Evolutionary conservation across 2,329 filamentous ascomycete genomes (phyloP).

Genomic region (Dothideomycetes sp.): DNA sequence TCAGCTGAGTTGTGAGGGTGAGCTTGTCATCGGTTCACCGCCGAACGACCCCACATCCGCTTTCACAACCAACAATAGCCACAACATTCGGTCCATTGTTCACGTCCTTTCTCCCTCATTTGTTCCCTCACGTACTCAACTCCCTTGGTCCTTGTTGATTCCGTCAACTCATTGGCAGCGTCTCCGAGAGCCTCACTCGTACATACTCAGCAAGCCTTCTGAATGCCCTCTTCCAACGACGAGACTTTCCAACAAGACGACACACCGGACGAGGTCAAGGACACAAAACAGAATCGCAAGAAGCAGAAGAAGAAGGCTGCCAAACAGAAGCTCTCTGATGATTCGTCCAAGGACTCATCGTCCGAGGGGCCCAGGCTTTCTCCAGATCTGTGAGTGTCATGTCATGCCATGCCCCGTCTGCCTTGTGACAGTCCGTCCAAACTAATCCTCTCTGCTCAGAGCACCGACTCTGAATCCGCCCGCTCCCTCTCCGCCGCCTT

Average conservation of each 20-base stretch:
- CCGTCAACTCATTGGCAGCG: slow-evolving; percentile 1
- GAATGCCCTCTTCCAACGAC: slow-evolving; percentile 17
- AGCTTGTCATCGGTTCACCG: too few relatives aligned
- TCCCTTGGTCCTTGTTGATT: too few relatives aligned
- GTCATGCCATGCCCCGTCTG: background rate
- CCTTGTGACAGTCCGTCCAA: background rate
- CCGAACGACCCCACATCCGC: too few relatives aligned
- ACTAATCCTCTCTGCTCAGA: slow-evolving; percentile 2
- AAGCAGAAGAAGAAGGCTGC: slow-evolving; percentile 16
- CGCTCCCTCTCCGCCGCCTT: slow-evolving; percentile 10
- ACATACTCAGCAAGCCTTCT: background rate
- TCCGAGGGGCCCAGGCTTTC: slow-evolving; percentile 13
- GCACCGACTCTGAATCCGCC: slow-evolving; percentile 6
- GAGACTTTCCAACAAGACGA: slow-evolving; percentile 15
- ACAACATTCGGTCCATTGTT: too few relatives aligned
- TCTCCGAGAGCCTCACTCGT: slow-evolving; percentile 9
- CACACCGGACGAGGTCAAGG: slow-evolving; percentile 14
- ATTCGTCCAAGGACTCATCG: slow-evolving; percentile 12
- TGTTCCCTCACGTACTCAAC: too few relatives aligned
- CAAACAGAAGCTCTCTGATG: slow-evolving; percentile 14
- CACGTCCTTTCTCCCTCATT: too few relatives aligned
- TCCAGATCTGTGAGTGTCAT: slow-evolving; percentile 14
- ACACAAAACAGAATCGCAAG: slow-evolving; percentile 11
- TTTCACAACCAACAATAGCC: too few relatives aligned
- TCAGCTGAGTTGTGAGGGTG: too few relatives aligned